Conservation (phyloP, 495 filamentous ascomycete genomes). For the Daldinia caldariorum region DNA sequence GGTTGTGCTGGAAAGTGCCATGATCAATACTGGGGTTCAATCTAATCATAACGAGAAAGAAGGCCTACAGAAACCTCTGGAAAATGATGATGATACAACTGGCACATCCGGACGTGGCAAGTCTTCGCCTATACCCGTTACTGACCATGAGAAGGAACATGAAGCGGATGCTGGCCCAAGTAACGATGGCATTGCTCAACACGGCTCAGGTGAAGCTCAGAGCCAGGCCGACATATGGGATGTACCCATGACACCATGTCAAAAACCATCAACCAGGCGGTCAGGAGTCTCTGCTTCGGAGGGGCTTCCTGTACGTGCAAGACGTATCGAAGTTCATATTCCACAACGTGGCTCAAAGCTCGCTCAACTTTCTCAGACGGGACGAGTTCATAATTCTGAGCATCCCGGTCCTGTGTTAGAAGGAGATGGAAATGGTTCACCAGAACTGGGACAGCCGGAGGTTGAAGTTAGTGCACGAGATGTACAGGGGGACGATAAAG, state of each 20-base stretch:
- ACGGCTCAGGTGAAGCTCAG: not conserved
- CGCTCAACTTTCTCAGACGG: not conserved
- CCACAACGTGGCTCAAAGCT: not conserved
- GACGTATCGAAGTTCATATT: not conserved
- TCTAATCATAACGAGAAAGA: not conserved
- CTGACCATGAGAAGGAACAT: not conserved
- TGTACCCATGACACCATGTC: conserved; percentile 20
- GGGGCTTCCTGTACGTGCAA: not conserved
- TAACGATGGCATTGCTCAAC: not conserved
- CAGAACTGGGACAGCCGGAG: not conserved
- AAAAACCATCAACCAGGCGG: conserved; percentile 1
- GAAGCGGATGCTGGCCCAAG: not conserved
- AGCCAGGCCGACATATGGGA: conserved; percentile 22
- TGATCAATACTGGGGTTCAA: not conserved
- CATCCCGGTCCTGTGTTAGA: not conserved
- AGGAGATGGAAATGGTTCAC: conserved; percentile 6
- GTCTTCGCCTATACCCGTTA: not conserved
- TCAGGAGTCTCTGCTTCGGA: not conserved
- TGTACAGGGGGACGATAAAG: not conserved
- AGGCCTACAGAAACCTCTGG: conserved; percentile 3
- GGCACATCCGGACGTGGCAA: not conserved
- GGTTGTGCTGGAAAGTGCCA: not conserved
- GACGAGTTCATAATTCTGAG: not conserved
- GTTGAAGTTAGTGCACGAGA: conserved; percentile 4
- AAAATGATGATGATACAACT: not conserved